Evolutionary conservation across 148 eudicot genomes (phyloP).

Genomic region (Diospyros lotus): DNA sequence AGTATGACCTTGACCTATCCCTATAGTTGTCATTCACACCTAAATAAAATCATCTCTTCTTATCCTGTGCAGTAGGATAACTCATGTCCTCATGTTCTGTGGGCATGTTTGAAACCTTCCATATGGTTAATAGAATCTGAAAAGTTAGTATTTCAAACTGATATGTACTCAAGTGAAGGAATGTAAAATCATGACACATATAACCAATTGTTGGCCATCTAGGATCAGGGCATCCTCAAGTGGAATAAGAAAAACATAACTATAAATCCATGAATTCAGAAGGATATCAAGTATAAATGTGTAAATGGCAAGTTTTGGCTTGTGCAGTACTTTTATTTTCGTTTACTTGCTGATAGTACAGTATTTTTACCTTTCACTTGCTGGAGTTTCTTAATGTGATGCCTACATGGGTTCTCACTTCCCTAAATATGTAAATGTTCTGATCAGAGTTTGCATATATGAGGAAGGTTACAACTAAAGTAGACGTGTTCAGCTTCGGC

Average conservation of each 20-base stretch:
- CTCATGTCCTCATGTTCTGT: background rate
- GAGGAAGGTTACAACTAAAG: conserved; percentile 78
- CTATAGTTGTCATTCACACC: background rate
- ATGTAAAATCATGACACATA: background rate
- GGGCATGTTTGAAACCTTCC: background rate
- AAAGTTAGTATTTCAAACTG: background rate
- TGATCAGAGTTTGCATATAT: conserved; percentile 77
- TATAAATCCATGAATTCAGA: background rate
- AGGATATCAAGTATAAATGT: background rate
- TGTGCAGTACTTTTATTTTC: too few species aligned
- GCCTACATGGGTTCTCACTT: background rate
- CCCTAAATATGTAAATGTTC: background rate
- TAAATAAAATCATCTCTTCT: too few species aligned
- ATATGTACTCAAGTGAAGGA: background rate
- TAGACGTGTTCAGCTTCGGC: conserved; percentile 91
- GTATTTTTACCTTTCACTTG: too few species aligned
- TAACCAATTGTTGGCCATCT: too few species aligned
- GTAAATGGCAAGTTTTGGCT: background rate
- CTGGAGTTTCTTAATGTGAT: too few species aligned
- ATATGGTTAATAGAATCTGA: background rate
- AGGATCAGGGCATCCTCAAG: background rate
- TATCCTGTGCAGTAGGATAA: background rate
- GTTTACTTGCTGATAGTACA: too few species aligned
- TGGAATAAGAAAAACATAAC: background rate
- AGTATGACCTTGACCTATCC: background rate